Conservation (phyloP, 805 yeast genomes). For the Kuraishia cidri region DNA sequence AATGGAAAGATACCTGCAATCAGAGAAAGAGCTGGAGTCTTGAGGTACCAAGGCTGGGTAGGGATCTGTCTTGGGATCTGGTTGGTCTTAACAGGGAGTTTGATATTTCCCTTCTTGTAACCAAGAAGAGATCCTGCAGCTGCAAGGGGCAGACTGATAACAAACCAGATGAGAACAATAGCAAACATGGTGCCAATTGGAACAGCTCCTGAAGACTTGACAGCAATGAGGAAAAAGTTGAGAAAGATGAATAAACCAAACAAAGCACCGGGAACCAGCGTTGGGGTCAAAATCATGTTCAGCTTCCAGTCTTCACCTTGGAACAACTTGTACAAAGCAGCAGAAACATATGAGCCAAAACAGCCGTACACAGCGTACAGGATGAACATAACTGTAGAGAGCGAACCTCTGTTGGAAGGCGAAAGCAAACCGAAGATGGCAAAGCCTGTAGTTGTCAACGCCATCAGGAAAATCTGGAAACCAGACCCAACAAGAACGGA, state of each 20-base stretch:
- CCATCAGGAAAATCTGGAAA: constrained; percentile 72
- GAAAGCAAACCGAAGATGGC: constrained; percentile 87
- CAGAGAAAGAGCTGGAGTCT: constrained; percentile 54
- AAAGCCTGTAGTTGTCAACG: constrained; percentile 61
- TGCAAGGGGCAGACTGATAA: constrained; percentile 78
- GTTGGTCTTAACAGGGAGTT: constrained; percentile 75
- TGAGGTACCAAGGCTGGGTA: constrained; percentile 76
- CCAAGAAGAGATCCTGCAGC: constrained; percentile 77
- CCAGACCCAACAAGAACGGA: constrained; percentile 88
- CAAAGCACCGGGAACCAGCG: constrained; percentile 74
- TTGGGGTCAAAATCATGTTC: constrained; percentile 76
- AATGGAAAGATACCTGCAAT: constrained; percentile 91
- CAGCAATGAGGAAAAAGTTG: constrained; percentile 76
- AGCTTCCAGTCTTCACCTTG: constrained; percentile 89
- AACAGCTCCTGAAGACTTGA: constrained; percentile 85
- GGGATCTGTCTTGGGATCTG: constrained; percentile 98
- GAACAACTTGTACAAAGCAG: constrained; percentile 77
- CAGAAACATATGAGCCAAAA: constrained; percentile 82
- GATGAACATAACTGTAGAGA: constrained; percentile 83
- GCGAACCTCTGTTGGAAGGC: constrained; percentile 91
- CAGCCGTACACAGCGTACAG: constrained; percentile 75
- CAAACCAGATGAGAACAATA: constrained; percentile 75
- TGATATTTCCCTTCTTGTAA: constrained; percentile 37
- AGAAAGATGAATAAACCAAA: constrained; percentile 57
- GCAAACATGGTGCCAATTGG: constrained; percentile 87